Evolutionary conservation across 2,329 filamentous ascomycete species (phyloP), one percentile per base, ranked within the genome.

Genomic region (Fusarium oxysporum): DNA sequence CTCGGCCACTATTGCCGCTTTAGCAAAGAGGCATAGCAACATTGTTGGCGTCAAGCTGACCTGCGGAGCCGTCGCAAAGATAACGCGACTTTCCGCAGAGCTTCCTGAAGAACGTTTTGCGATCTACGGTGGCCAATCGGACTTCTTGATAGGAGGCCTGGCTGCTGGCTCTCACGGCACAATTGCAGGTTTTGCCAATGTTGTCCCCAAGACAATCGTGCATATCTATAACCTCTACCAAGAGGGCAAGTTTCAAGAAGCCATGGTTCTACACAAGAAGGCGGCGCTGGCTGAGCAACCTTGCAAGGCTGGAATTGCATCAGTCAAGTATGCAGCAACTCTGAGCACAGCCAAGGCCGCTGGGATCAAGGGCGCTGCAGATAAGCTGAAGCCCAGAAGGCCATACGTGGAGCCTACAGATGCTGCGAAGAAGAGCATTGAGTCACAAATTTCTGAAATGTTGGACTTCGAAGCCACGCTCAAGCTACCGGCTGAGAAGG

Each of bases 31-130:
- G 6, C 71, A 77, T 8, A 67, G 83, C 48, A 92, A 92, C 65
- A 91, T 93, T 68, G 89, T 92, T 43, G 92, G 91, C 44, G 89
- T 90, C 55, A 93, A 93, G 82, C 82, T 93, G 55, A 93, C 92
- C 2, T 93, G 92, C 77, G 92, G 91, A 25, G 90, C 89, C 70
- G 92, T 93, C 37, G 92, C 90, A 57, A 94, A 93, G 80, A 87
- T 94, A 65, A 89, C 90, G 5, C 85, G 92, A 3, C 85, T 94
- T 6, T 79, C 82, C 0, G 84, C 84, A 21, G 80, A 84, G 70
- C 80, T 93, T 53, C 80, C 85, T 0, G 79, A 86, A 0, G 84
- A 87, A 2, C 78, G 84, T 4, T 95, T 95, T 77, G 87, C 91
- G 0, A 88, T 90, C 0, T 94, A 89, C 76, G 92, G 91, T 4